Conservation (phyloP, 345 rosid genomes). For the Pistacia atlantica region DNA sequence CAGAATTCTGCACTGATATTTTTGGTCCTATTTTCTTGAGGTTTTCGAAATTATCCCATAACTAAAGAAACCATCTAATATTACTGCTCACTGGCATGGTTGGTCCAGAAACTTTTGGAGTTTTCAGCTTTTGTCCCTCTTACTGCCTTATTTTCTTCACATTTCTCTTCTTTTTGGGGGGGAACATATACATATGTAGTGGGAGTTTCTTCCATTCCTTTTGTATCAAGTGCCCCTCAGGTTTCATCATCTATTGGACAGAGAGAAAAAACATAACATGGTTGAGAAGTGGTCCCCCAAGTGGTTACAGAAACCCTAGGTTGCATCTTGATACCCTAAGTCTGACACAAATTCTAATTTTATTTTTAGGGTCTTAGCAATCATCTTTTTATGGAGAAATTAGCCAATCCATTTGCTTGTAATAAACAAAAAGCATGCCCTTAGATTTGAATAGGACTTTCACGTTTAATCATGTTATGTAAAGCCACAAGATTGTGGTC, state of each 20-base stretch:
- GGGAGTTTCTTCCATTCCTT: slow-evolving; percentile 26
- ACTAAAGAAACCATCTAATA: slow-evolving; percentile 12
- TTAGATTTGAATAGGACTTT: slow-evolving; percentile 52
- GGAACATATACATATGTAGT: slow-evolving; percentile 35
- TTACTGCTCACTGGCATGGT: slow-evolving; percentile 13
- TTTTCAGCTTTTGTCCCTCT: slow-evolving; percentile 45
- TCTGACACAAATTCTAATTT: slow-evolving; percentile 25
- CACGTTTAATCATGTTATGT: slow-evolving; percentile 53
- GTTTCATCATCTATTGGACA: slow-evolving; percentile 25
- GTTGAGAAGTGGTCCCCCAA: slow-evolving; percentile 80
- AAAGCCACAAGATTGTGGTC: slow-evolving; percentile 70
- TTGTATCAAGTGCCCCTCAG: slow-evolving; percentile 14
- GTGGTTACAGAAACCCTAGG: slow-evolving; percentile 31
- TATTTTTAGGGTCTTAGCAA: slow-evolving; percentile 24
- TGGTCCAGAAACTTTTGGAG: slow-evolving; percentile 16
- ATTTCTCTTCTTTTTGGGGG: slow-evolving; percentile 19
- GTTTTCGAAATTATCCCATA: slow-evolving; percentile 22
- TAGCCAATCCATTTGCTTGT: slow-evolving; percentile 30
- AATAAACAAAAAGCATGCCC: slow-evolving; percentile 58
- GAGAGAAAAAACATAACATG: slow-evolving; percentile 32
- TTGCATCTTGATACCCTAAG: slow-evolving; percentile 31
- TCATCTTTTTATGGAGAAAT: slow-evolving; percentile 38
- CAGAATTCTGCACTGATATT: slow-evolving; percentile 35
- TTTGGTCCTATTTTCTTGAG: slow-evolving; percentile 30
- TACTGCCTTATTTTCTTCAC: slow-evolving; percentile 22